Conservation (phyloP, 164 flowering plant species). For the Tetrastigma voinierianum region DNA sequence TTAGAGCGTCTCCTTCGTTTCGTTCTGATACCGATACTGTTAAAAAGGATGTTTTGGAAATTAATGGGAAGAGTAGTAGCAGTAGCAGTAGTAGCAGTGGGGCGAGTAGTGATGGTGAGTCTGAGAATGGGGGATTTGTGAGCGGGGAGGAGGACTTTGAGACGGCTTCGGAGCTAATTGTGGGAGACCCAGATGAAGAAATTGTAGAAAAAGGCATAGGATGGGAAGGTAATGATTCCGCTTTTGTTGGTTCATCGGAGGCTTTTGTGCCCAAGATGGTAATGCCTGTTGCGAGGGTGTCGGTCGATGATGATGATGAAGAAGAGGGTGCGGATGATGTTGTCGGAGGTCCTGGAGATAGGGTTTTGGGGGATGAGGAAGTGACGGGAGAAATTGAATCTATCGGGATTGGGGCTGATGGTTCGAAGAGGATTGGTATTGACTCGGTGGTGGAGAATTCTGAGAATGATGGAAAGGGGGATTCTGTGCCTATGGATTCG, state of each 20-base stretch:
- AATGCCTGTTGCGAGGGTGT: constrained; percentile 34
- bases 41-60: constrained; percentile 2
- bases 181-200: constrained; percentile 34
- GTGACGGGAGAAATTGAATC: constrained; percentile 20
- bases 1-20: constrained; percentile 40
- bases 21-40: constrained; percentile 26
- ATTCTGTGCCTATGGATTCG: background rate
- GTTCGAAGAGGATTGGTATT: constrained; percentile 2
- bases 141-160: constrained; percentile 75
- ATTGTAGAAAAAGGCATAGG: constrained; percentile 19
- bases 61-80: constrained; percentile 7
- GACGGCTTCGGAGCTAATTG: constrained; percentile 41
- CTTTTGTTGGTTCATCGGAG: constrained; percentile 15
- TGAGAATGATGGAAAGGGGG: constrained; percentile 7
- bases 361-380: constrained; percentile 22
- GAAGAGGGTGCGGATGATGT: constrained; percentile 14
- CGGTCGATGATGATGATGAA: constrained; percentile 36
- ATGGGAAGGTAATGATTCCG: constrained; percentile 12
- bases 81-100: constrained; percentile 14
- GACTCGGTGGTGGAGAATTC: background rate
- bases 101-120: constrained; percentile 18
- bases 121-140: constrained; percentile 39
- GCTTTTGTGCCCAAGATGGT: constrained; percentile 1
- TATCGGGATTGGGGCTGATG: constrained; percentile 8
- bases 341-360: constrained; percentile 2